phyloP scores from a whole-genome alignment of 495 filamentous ascomycete genomes.

The Monascus purpureus region DNA sequence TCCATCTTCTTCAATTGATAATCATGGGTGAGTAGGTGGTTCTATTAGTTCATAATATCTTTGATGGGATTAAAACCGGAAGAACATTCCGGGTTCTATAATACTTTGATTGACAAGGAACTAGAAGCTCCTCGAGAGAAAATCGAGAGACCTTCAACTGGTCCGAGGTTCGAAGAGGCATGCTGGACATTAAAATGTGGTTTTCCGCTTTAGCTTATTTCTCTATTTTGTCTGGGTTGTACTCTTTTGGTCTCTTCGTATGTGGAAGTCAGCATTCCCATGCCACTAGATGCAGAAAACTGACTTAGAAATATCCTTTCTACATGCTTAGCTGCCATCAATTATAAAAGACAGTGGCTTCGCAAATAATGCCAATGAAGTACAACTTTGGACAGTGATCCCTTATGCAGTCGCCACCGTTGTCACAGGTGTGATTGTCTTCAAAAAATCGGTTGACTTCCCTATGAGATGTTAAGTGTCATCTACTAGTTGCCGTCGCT shows the following conservation, averaged over 20 bases:
- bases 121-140: too few species aligned
- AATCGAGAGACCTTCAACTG: slow-evolving; percentile 24
- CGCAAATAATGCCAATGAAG: slow-evolving; percentile 42
- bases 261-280: too few species aligned
- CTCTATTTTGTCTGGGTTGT: slow-evolving; percentile 27
- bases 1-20: slow-evolving; percentile 15
- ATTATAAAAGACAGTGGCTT: slow-evolving; percentile 64
- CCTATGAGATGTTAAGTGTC: too few species aligned
- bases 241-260: slow-evolving; percentile 32
- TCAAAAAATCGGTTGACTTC: background rate
- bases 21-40: slow-evolving; percentile 14
- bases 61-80: too few species aligned
- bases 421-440: slow-evolving; percentile 42
- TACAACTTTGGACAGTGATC: slow-evolving; percentile 75
- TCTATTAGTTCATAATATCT: too few species aligned
- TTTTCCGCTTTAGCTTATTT: slow-evolving; percentile 30
- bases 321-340: slow-evolving; percentile 42
- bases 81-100: too few species aligned
- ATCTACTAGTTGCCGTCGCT: slow-evolving; percentile 23
- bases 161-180: slow-evolving; percentile 28
- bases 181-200: slow-evolving; percentile 24
- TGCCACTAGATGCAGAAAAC: too few species aligned
- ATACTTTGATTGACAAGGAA: too few species aligned
- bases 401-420: slow-evolving; percentile 72
- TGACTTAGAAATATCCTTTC: too few species aligned